Evolutionary conservation across 106 monocot genomes (phyloP).

Genomic region (Dendrobium officinale): DNA sequence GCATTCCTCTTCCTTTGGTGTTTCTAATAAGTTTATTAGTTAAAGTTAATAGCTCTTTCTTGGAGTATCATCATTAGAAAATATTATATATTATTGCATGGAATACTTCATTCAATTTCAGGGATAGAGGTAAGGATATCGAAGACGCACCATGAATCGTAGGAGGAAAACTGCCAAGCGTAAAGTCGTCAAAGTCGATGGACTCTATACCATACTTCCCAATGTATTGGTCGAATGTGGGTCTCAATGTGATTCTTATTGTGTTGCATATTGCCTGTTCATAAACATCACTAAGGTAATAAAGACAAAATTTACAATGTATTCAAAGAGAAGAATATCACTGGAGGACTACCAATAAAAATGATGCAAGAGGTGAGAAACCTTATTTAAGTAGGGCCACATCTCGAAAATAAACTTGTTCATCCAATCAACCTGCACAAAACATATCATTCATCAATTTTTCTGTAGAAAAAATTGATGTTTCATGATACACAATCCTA

Average conservation of each 20-base stretch:
- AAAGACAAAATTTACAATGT: neutral
- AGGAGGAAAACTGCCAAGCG: conserved; percentile 77
- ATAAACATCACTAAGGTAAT: neutral
- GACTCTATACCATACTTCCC: conserved; percentile 60
- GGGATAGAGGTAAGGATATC: neutral
- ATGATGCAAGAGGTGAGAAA: conserved; percentile 10
- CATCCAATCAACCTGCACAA: conserved; percentile 84
- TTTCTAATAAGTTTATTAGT: too few species aligned
- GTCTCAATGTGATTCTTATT: conserved; percentile 39
- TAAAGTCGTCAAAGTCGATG: conserved; percentile 59
- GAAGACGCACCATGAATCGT: conserved; percentile 47
- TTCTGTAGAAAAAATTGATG: neutral
- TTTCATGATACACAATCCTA: too few species aligned
- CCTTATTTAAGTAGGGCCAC: conserved; percentile 88
- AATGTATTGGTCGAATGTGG: conserved; percentile 79
- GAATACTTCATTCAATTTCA: neutral
- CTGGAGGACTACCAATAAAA: neutral
- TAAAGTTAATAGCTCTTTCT: neutral
- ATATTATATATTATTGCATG: neutral
- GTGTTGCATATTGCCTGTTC: conserved; percentile 62
- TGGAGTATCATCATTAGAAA: neutral
- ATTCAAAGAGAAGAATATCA: neutral
- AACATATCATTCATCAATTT: neutral
- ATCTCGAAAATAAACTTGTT: conserved; percentile 56
- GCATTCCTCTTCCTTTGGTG: too few species aligned